Conservation (phyloP, 306 rosid genomes). For the Fragaria iinumae region DNA sequence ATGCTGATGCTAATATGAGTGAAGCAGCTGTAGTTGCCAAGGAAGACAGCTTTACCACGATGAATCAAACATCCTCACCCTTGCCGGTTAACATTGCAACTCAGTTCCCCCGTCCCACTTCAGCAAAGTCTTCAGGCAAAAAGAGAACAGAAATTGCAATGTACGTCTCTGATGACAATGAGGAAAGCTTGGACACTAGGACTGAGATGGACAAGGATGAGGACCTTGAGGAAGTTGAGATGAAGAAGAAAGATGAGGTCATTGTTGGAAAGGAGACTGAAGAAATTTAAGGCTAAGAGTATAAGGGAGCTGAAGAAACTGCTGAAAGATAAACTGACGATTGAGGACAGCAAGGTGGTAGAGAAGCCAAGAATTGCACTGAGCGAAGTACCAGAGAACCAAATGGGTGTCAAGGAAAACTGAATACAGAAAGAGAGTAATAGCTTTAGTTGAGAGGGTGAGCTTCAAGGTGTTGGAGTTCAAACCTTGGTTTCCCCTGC, state of each 20-base stretch:
- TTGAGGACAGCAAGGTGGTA: conserved; percentile 15
- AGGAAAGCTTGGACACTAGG: conserved; percentile 6
- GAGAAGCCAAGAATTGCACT: conserved; percentile 66
- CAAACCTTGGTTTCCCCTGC: conserved; percentile 37
- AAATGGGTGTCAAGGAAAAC: conserved; percentile 21
- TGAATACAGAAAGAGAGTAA: conserved; percentile 6
- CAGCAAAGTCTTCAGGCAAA: conserved; percentile 23
- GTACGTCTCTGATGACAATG: conserved; percentile 21
- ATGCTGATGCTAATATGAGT: conserved; percentile 9
- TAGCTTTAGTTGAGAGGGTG: neutral
- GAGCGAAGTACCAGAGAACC: conserved; percentile 61
- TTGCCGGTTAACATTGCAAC: conserved; percentile 23
- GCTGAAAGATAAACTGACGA: conserved; percentile 28
- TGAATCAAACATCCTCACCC: conserved; percentile 11
- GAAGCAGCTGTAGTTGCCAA: conserved; percentile 9
- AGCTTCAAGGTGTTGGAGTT: conserved; percentile 5
- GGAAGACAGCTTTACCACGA: neutral
- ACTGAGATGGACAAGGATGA: neutral
- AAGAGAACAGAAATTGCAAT: conserved; percentile 1
- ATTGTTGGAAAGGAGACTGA: neutral
- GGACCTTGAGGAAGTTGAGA: conserved; percentile 25
- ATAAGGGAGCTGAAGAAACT: conserved; percentile 49
- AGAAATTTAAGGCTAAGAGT: conserved; percentile 18
- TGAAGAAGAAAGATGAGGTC: conserved; percentile 13
- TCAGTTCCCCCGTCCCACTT: conserved; percentile 45